phyloP scores from a whole-genome alignment of 2,329 filamentous ascomycete genomes.

The Neonectria hederae region DNA sequence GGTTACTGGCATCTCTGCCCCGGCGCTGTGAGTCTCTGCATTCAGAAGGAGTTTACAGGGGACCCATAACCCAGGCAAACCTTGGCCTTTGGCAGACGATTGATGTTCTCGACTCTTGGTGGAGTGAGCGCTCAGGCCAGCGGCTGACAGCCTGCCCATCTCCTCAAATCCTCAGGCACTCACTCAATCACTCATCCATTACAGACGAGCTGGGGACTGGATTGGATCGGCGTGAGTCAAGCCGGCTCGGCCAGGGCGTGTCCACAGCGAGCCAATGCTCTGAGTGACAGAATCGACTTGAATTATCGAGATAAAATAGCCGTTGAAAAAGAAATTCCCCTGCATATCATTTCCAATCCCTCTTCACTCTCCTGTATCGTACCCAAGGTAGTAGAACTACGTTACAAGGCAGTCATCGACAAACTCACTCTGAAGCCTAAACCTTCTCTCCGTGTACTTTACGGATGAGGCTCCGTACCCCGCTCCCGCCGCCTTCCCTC shows the following conservation, averaged over 20 bases:
- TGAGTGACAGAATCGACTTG: neutral
- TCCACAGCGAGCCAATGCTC: neutral
- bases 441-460: neutral
- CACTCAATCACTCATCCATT: neutral
- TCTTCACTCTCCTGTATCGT: neutral
- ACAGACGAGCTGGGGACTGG: neutral
- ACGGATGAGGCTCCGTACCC: slow-evolving; percentile 21
- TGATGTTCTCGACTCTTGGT: slow-evolving; percentile 1
- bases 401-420: neutral
- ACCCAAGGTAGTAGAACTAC: too few species aligned
- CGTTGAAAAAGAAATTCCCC: neutral
- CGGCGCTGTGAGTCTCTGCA: slow-evolving; percentile 31
- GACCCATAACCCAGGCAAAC: slow-evolving; percentile 17
- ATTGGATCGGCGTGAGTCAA: slow-evolving; percentile 41
- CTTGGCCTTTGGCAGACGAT: neutral
- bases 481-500: slow-evolving; percentile 9
- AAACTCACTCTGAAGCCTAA: neutral
- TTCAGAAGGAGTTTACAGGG: slow-evolving; percentile 32
- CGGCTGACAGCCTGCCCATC: neutral
- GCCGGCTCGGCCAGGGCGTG: slow-evolving; percentile 10
- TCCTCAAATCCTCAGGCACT: neutral
- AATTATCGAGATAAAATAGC: neutral
- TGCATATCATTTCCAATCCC: neutral
- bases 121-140: neutral
- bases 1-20: slow-evolving; percentile 8